A percentile compares a stretch with the other conserved stretches of the same genome.
phyloP scores from a whole-genome alignment of 768 basidiomycete genomes.

The Cytidiella melzeri region DNA sequence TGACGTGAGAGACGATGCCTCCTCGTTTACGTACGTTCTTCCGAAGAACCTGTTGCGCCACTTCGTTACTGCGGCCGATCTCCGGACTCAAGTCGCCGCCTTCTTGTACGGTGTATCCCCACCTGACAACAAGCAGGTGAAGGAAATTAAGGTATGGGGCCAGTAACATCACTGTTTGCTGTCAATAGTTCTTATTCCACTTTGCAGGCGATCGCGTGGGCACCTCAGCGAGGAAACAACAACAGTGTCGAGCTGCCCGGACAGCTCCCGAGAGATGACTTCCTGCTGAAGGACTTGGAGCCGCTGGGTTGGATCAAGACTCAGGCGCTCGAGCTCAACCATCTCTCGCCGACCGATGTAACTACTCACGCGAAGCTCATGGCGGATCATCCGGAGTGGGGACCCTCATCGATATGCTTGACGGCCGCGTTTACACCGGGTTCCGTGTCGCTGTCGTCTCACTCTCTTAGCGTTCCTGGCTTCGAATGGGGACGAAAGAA shows the following conservation, averaged over 20 bases:
- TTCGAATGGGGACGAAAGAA: constrained; percentile 99
- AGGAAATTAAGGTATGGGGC: constrained; percentile 78
- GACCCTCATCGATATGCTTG: constrained; percentile 88
- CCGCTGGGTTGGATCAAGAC: constrained; percentile 97
- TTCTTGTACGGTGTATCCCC: constrained; percentile 92
- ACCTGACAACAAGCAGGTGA: constrained; percentile 95
- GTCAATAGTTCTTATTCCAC: not conserved
- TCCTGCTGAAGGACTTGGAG: constrained; percentile 91
- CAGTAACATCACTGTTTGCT: constrained; percentile 1
- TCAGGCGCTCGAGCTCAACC: constrained; percentile 86
- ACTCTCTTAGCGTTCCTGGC: constrained; percentile 83
- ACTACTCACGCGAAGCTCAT: constrained; percentile 94
- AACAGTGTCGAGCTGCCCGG: constrained; percentile 88
- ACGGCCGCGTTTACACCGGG: constrained; percentile 97
- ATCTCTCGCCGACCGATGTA: constrained; percentile 89
- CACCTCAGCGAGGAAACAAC: constrained; percentile 96
- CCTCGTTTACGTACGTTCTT: constrained; percentile 90
- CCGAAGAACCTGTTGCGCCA: constrained; percentile 96
- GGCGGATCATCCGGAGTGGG: constrained; percentile 95
- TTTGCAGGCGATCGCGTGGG: constrained; percentile 77
- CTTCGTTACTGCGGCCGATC: constrained; percentile 88
- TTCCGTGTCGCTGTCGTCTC: constrained; percentile 91
- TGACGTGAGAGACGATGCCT: constrained; percentile 97
- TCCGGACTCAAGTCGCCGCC: constrained; percentile 93
- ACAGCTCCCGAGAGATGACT: constrained; percentile 90